A percentile compares a stretch with the other conserved stretches of the same genome.
These are phyloP conservation scores for Astrocystis sublimbata DNA, from an alignment of 495 filamentous ascomycete genomes.

Conservation along the genomic window DNA sequence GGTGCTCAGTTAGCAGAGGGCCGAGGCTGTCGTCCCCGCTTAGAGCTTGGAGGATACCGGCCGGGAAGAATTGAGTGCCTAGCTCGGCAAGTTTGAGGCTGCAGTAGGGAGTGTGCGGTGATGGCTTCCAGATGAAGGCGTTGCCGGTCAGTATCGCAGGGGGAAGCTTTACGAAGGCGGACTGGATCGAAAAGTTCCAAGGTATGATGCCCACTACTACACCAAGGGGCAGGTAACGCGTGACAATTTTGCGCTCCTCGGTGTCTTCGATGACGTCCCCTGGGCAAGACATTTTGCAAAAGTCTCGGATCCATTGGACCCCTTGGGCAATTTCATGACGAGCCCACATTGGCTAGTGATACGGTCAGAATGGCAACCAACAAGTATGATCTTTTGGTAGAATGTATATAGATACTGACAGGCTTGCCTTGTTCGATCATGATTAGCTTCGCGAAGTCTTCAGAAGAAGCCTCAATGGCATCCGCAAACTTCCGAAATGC, in stretches of 20 bases:
- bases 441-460: conserved; percentile 50
- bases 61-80: conserved; percentile 54
- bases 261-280: conserved; percentile 42
- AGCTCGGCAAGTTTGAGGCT: conserved; percentile 60
- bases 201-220: conserved; percentile 49
- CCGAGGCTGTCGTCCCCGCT: conserved; percentile 60
- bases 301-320: not conserved
- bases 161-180: conserved; percentile 48
- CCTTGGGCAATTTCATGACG: not conserved
- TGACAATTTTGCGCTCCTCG: conserved; percentile 37
- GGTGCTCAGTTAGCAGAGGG: conserved; percentile 52
- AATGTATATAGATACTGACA: not conserved
- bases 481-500: conserved; percentile 48
- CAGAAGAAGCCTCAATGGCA: conserved; percentile 41
- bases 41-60: conserved; percentile 60
- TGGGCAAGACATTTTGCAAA: not conserved
- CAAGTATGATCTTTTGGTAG: no score
- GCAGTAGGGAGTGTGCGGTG: conserved; percentile 60
- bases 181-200: conserved; percentile 56
- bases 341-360: conserved; percentile 9
- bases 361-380: not conserved
- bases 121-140: conserved; percentile 55
- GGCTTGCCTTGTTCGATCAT: conserved; percentile 61
- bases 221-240: conserved; percentile 46
- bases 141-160: conserved; percentile 53